Base-by-base conservation (phyloP, 208 protist species). In the Leishmania turanica region DNA sequence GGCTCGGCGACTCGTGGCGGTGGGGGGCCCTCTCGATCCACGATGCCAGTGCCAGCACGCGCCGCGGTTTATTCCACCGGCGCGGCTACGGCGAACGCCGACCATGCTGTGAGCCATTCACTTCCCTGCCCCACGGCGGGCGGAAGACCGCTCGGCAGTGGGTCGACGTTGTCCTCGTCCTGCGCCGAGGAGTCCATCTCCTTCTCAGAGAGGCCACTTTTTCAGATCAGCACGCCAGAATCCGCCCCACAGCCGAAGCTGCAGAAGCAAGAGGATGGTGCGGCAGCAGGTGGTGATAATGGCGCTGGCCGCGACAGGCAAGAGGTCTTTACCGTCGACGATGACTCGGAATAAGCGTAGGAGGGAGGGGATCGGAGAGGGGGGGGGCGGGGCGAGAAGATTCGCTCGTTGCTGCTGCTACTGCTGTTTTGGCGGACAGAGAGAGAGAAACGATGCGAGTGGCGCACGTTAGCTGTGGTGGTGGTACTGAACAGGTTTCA, bases 161-260 rank as follows among this genome's bases (percentile, higher is more conserved):
- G 21, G 24, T 83, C 17, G 21, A 73, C n/a, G 37, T 27, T 51
- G 42, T 76, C 53, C 7, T 84, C 73, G 13, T 47, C 80, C 1
- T 77, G 81, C 9, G 73, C 77, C 11, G 79, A 80, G 19, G 70
- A 81, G 11, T 69, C 54, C 17, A 79, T 87, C 51, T 84, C 76
- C 42, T 87, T 71, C 45, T 81, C 84, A n/a, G 84, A 83, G 70
- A 71, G 84, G 27, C 76, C 80, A 54, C 76, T 75, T 37, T 80
- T 87, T 42, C 79, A 78, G 37, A 2, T 51, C 13, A 27, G 68
- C 0, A 70, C 69, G 8, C 65, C 47, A 40, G 56, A 19, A 27
- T 47, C n/a, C 19, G n/a, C 8, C 15, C 27, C 51, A 62, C 45
- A 64, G 51, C 34, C 21, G 31, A 51, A 1, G 62, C 70, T 21